Percentiles rank a stretch among this genome's conserved stretches.
Evolutionary conservation across 2,329 filamentous ascomycete genomes (phyloP).

Genomic region (Hymenoscyphus scutula): DNA sequence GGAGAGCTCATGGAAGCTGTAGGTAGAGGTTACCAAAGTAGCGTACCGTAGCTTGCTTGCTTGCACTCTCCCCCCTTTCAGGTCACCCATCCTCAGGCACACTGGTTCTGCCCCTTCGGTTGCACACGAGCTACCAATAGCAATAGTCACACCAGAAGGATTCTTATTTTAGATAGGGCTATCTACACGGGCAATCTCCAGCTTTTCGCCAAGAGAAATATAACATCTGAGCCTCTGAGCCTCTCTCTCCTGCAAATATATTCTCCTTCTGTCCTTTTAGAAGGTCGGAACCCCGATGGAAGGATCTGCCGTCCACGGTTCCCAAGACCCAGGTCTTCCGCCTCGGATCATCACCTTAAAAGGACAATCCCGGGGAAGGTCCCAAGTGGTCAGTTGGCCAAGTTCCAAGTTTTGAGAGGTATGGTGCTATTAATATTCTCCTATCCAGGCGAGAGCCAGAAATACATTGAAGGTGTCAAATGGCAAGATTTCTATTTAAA

Average conservation of each 20-base stretch:
- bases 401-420: background rate
- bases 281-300: background rate
- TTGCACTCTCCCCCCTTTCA: background rate
- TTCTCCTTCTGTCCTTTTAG: background rate
- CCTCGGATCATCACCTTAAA: background rate
- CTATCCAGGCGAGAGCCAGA: background rate
- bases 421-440: background rate
- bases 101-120: background rate
- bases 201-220: conserved; percentile 8
- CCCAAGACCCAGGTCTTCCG: background rate
- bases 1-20: no score
- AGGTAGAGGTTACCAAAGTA: background rate
- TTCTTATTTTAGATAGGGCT: conserved; percentile 1
- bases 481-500: background rate
- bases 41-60: background rate
- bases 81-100: background rate
- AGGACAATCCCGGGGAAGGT: background rate
- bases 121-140: background rate
- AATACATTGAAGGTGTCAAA: background rate
- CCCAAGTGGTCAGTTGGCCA: background rate
- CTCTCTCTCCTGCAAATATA: background rate
- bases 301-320: background rate
- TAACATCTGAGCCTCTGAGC: background rate
- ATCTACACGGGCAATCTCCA: conserved; percentile 5
- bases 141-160: background rate